Conservation (phyloP, 371 early-diverging fungal species). For the Syncephalastrum racemosum region DNA sequence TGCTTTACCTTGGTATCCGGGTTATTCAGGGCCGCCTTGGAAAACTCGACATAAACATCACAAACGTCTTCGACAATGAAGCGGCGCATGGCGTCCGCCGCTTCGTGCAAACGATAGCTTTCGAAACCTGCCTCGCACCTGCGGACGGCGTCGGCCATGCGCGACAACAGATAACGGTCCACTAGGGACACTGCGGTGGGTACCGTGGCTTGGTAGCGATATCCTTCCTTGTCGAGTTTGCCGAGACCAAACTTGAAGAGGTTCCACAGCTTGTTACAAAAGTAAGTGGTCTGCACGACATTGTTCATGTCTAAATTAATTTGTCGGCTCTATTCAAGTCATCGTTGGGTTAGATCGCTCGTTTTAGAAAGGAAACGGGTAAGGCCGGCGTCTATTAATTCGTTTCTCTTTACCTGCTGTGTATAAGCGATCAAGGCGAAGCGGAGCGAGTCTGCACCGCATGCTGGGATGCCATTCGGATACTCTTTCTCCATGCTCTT, state of each 20-base stretch:
- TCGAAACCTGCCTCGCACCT: constrained; percentile 69
- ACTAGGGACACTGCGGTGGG: constrained; percentile 58
- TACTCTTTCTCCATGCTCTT: constrained; percentile 79
- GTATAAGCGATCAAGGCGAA: constrained; percentile 90
- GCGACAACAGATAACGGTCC: constrained; percentile 84
- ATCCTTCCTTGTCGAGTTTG: constrained; percentile 42
- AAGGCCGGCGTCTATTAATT: too few relatives aligned
- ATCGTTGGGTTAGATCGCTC: too few relatives aligned
- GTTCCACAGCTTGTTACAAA: constrained; percentile 99
- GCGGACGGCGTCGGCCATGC: constrained; percentile 72
- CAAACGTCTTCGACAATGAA: constrained; percentile 95
- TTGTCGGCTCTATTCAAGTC: constrained; percentile 65
- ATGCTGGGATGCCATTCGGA: constrained; percentile 93
- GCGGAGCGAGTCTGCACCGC: constrained; percentile 97
- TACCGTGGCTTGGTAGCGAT: constrained; percentile 1
- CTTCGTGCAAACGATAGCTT: constrained; percentile 77
- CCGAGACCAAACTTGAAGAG: constrained; percentile 76
- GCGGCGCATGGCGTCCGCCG: constrained; percentile 81
- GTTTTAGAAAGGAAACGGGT: too few relatives aligned
- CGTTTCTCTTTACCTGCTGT: constrained; percentile 53
- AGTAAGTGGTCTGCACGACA: constrained; percentile 90
- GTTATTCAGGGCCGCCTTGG: constrained; percentile 60
- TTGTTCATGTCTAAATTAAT: constrained; percentile 96
- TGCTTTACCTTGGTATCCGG: constrained; percentile 28
- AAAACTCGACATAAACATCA: constrained; percentile 93